Conservation (phyloP, 2,329 filamentous ascomycete genomes). For the Pseudogymnoascus sp. region DNA sequence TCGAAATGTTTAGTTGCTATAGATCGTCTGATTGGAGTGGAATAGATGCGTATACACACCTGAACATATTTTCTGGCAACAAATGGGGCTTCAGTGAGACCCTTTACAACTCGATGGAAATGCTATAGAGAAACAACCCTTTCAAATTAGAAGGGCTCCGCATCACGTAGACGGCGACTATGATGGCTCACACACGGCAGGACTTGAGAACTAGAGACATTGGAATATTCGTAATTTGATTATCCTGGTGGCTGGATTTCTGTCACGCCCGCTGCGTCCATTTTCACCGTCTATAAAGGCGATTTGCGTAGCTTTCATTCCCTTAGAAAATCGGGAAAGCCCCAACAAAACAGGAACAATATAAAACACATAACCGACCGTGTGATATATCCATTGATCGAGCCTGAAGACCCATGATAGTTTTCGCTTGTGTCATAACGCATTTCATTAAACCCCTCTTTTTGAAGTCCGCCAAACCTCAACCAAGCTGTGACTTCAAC, state of each 20-base stretch:
- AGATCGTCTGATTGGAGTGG: slow-evolving; percentile 12
- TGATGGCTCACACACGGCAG: background rate
- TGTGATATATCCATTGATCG: background rate
- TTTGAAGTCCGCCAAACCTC: background rate
- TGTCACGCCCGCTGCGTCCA: background rate
- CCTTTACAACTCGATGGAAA: slow-evolving; percentile 41
- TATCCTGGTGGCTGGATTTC: background rate
- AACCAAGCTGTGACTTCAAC: slow-evolving; percentile 18
- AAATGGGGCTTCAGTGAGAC: slow-evolving; percentile 53
- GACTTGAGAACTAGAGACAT: background rate
- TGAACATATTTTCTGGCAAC: slow-evolving; percentile 54
- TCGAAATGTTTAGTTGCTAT: background rate
- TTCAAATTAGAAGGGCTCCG: background rate
- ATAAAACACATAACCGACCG: background rate
- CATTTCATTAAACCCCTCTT: background rate
- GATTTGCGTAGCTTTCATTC: background rate
- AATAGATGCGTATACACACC: slow-evolving; percentile 58
- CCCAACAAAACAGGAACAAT: background rate
- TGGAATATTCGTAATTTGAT: background rate
- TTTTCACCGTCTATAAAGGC: background rate
- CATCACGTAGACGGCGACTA: background rate
- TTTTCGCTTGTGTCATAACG: slow-evolving; percentile 1
- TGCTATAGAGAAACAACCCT: slow-evolving; percentile 12
- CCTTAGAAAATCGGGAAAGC: background rate
- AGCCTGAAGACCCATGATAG: background rate